Conservation (phyloP, 495 filamentous ascomycete species). For the Daldinia vernicosa region DNA sequence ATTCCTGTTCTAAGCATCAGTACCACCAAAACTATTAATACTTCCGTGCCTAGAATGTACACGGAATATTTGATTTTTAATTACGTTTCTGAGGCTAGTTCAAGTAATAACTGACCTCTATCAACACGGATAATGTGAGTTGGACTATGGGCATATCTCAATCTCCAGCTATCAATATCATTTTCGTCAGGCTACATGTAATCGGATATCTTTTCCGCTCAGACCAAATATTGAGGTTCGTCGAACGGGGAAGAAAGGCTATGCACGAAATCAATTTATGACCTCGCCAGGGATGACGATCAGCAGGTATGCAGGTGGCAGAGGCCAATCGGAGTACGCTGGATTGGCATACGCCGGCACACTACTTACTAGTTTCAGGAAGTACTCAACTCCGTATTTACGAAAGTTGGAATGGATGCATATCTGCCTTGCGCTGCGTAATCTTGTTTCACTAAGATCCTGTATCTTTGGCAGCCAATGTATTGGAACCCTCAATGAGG, state of each 20-base stretch:
- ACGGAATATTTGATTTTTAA: not conserved
- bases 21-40: constrained; percentile 4
- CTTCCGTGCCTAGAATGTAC: not conserved
- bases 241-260: not conserved
- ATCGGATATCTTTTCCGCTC: not conserved
- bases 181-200: not conserved
- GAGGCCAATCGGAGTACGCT: constrained; percentile 20
- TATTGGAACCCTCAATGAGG: not conserved
- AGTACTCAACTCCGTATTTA: constrained; percentile 9
- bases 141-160: not conserved
- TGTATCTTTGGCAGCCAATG: not conserved
- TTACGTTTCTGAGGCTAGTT: not conserved
- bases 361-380: not conserved
- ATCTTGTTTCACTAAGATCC: not conserved
- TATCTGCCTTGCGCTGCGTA: not conserved
- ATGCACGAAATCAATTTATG: not conserved
- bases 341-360: not conserved
- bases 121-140: not conserved
- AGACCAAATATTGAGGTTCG: not conserved
- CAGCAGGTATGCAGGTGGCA: not conserved
- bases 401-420: not conserved
- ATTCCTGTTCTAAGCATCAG: not conserved
- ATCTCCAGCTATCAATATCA: not conserved
- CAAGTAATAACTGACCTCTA: not conserved
- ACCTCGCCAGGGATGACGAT: constrained; percentile 13